These are phyloP conservation scores for Acer negundo DNA, from an alignment of 345 rosid species.

Conservation along the genomic window DNA sequence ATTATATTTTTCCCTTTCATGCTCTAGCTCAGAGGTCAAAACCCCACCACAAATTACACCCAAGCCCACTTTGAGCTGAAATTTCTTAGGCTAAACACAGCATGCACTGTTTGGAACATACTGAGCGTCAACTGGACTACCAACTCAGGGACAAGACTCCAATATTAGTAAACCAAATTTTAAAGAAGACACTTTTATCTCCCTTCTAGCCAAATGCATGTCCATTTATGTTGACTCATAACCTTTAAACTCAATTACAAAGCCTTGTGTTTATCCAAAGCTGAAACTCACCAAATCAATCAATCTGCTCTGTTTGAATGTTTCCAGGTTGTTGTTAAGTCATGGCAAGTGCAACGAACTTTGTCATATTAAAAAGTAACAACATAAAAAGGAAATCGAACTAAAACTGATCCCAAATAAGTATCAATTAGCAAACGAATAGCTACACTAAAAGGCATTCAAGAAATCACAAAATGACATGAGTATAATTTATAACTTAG, in stretches of 20 bases:
- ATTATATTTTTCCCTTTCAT: neutral
- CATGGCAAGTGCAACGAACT: too few relatives aligned
- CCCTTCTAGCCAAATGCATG: neutral
- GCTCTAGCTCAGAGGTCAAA: neutral
- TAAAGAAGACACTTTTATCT: neutral
- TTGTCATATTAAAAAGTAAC: neutral
- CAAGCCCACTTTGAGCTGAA: neutral
- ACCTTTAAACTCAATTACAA: neutral
- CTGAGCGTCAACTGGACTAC: neutral
- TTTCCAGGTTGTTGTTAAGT: neutral
- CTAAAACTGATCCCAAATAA: neutral
- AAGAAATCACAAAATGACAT: neutral
- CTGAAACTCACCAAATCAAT: constrained; percentile 8
- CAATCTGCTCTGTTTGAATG: neutral
- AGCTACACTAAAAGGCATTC: neutral
- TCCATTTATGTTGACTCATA: neutral
- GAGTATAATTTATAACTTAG: constrained; percentile 2
- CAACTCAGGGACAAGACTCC: neutral
- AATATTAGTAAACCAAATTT: neutral
- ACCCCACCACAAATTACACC: neutral
- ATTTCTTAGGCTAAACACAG: neutral
- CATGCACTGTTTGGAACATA: neutral
- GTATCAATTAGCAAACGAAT: neutral
- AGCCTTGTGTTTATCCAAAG: neutral
- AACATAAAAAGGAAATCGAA: neutral